A percentile compares a stretch with the other conserved stretches of the same genome.
Conservation (phyloP, 805 yeast species). For the Teunomyces pallodes region DNA sequence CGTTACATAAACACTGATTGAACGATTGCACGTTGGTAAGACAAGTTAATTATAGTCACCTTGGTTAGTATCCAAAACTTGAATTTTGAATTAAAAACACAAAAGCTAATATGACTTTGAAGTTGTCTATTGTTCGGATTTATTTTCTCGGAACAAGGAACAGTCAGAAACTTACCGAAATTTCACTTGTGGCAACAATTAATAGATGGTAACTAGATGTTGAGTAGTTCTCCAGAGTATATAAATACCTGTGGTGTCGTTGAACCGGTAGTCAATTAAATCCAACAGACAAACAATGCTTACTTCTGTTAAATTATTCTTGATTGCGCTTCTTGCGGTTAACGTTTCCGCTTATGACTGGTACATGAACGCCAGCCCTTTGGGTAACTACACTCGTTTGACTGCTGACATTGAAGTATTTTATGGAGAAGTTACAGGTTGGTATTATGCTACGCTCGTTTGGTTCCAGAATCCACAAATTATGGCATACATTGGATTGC, state of each 20-base stretch:
- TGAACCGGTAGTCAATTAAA: neutral
- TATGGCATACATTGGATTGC: conserved; percentile 5
- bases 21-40: neutral
- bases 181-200: neutral
- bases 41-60: neutral
- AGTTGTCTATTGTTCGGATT: neutral
- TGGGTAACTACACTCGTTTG: neutral
- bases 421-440: neutral
- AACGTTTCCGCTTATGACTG: neutral
- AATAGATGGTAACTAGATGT: neutral
- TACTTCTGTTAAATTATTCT: neutral
- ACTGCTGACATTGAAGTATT: neutral
- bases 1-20: neutral
- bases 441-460: neutral
- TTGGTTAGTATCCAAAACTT: neutral
- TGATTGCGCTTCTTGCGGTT: neutral
- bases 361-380: neutral
- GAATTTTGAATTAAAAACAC: neutral
- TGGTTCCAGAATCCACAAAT: neutral
- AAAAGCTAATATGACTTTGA: neutral
- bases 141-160: neutral
- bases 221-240: neutral
- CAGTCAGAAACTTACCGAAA: neutral
- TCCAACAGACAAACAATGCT: neutral
- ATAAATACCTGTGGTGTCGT: neutral